Evolutionary conservation across 441 rosid genomes (phyloP).

Genomic region (Gossypium gossypioides): DNA sequence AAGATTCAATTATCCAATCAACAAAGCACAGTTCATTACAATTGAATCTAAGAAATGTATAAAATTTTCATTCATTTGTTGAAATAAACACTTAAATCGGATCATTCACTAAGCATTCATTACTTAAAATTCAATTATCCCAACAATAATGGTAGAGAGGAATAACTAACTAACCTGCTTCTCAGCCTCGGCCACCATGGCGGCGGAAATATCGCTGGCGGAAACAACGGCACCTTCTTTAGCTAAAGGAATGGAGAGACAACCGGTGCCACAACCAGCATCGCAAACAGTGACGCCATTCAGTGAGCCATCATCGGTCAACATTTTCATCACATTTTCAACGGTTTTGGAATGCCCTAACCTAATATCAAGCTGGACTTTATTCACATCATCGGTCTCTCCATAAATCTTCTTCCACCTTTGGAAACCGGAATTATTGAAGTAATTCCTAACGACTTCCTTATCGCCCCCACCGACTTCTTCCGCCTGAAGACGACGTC

Average conservation of each 20-base stretch:
- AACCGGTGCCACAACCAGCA: slow-evolving; percentile 79
- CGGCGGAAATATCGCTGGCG: slow-evolving; percentile 81
- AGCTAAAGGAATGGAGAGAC: slow-evolving; percentile 64
- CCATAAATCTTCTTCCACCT: slow-evolving; percentile 86
- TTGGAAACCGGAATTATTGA: slow-evolving; percentile 75
- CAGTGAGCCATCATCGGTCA: slow-evolving; percentile 59
- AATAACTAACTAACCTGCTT: slow-evolving; percentile 36
- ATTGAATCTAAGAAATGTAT: too few relatives aligned
- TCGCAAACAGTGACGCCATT: slow-evolving; percentile 73
- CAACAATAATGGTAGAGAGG: neutral
- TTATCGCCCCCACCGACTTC: slow-evolving; percentile 87
- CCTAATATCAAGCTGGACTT: slow-evolving; percentile 68
- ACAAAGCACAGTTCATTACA: too few relatives aligned
- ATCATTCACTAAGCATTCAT: too few relatives aligned
- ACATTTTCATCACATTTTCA: slow-evolving; percentile 59
- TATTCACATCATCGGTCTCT: slow-evolving; percentile 71
- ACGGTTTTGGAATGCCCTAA: slow-evolving; percentile 75
- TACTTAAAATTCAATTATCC: neutral
- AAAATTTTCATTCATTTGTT: too few relatives aligned
- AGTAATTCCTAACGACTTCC: slow-evolving; percentile 83
- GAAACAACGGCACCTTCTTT: slow-evolving; percentile 75
- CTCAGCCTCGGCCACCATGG: slow-evolving; percentile 85
- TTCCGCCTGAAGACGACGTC: slow-evolving; percentile 70
- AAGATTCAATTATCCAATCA: neutral
- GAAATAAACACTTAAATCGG: neutral